A percentile compares a stretch with the other conserved stretches of the same genome.
Evolutionary conservation across 2,329 filamentous ascomycete species (phyloP).

Genomic region (Cercospora janseana): DNA sequence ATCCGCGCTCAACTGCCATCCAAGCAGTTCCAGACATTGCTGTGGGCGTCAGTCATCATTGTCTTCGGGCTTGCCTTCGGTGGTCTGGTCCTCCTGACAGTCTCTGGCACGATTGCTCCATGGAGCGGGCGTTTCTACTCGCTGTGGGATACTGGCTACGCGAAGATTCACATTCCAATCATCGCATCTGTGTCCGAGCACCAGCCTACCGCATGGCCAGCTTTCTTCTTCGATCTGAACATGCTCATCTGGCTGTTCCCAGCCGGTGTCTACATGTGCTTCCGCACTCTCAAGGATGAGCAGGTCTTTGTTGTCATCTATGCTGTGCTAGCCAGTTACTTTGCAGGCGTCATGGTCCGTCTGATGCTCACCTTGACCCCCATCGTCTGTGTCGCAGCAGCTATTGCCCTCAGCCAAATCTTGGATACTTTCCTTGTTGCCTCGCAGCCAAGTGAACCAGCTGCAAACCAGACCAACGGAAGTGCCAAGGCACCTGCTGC

Average conservation of each 20-base stretch:
- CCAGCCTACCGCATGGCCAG: constrained; percentile 97
- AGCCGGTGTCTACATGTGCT: constrained; percentile 96
- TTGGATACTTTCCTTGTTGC: constrained; percentile 79
- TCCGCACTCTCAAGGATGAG: constrained; percentile 88
- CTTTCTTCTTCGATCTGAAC: constrained; percentile 98
- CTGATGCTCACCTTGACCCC: constrained; percentile 97
- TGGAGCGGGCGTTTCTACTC: constrained; percentile 99
- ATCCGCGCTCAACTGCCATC: constrained; percentile 83
- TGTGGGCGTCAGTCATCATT: constrained; percentile 70
- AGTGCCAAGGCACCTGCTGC: constrained; percentile 45
- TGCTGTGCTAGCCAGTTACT: constrained; percentile 94
- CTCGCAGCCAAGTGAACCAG: constrained; percentile 55
- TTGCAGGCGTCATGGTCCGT: constrained; percentile 98
- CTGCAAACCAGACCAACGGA: constrained; percentile 42
- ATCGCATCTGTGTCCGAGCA: constrained; percentile 99
- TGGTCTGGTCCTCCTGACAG: constrained; percentile 77
- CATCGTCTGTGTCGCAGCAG: constrained; percentile 90
- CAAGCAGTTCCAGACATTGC: constrained; percentile 90
- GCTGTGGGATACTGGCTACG: constrained; percentile 96
- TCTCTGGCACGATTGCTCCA: constrained; percentile 87
- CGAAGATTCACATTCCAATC: constrained; percentile 98
- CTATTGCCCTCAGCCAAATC: constrained; percentile 81
- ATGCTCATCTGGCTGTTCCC: constrained; percentile 99
- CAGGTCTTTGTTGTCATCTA: constrained; percentile 98
- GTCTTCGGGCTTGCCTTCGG: constrained; percentile 71